Evolutionary conservation across 441 rosid genomes (phyloP).

Genomic region (Lepidium campestre): DNA sequence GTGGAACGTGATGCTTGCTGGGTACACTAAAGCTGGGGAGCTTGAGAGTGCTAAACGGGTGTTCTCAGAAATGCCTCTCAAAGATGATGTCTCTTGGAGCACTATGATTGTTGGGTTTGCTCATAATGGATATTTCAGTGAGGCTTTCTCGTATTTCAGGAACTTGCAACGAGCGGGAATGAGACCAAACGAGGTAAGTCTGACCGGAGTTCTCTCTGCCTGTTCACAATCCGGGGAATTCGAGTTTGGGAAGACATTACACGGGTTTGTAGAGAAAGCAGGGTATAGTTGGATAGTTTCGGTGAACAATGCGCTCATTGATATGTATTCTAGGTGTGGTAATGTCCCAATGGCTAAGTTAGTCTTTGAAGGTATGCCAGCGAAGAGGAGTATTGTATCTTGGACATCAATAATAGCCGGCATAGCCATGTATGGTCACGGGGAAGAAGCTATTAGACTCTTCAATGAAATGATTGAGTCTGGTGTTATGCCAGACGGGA

Average conservation of each 20-base stretch:
- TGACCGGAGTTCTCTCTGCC: slow-evolving; percentile 75
- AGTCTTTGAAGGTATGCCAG: slow-evolving; percentile 47
- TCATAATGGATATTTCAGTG: slow-evolving; percentile 49
- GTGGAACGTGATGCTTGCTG: slow-evolving; percentile 68
- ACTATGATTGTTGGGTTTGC: slow-evolving; percentile 66
- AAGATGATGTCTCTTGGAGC: slow-evolving; percentile 71
- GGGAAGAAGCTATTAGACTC: slow-evolving; percentile 50
- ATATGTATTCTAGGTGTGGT: slow-evolving; percentile 76
- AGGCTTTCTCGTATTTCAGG: slow-evolving; percentile 54
- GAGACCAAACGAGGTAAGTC: slow-evolving; percentile 61
- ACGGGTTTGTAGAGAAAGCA: slow-evolving; percentile 57
- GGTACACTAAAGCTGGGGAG: slow-evolving; percentile 54
- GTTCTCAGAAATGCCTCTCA: slow-evolving; percentile 44
- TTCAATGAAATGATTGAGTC: slow-evolving; percentile 57
- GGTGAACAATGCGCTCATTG: slow-evolving; percentile 66
- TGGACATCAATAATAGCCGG: slow-evolving; percentile 81
- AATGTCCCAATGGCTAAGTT: slow-evolving; percentile 53
- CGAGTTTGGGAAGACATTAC: slow-evolving; percentile 53
- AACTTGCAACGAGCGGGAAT: slow-evolving; percentile 42
- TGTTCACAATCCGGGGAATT: slow-evolving; percentile 71
- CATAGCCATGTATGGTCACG: slow-evolving; percentile 75
- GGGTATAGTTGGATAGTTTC: slow-evolving; percentile 52
- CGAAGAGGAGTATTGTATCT: slow-evolving; percentile 48
- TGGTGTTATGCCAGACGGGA: slow-evolving; percentile 51
- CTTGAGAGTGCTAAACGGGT: slow-evolving; percentile 39